A percentile compares a stretch with the other conserved stretches of the same genome.
Evolutionary conservation across 768 basidiomycete species (phyloP).

Genomic region (Mycena galericulata): DNA sequence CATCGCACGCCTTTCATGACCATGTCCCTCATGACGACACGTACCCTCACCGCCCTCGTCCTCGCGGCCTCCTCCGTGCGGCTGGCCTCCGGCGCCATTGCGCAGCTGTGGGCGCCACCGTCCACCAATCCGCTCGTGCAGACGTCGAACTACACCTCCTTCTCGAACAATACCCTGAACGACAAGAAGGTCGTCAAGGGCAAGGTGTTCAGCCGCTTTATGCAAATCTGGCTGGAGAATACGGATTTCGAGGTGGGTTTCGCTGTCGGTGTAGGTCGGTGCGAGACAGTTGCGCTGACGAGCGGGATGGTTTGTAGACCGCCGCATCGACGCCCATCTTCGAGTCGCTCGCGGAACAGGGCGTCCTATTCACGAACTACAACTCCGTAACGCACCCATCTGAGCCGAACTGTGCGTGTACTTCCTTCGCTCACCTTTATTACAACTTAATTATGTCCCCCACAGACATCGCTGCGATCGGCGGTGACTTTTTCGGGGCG

Average conservation of each 20-base stretch:
- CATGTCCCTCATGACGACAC: too few relatives aligned
- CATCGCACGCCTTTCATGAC: too few relatives aligned
- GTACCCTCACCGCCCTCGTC: not conserved
- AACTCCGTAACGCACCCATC: slow-evolving; percentile 69
- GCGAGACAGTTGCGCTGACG: too few relatives aligned
- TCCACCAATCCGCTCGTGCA: slow-evolving; percentile 1
- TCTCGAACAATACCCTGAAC: not conserved
- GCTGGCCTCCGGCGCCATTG: not conserved
- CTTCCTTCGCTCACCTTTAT: not conserved
- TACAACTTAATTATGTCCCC: not conserved
- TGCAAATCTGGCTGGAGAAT: slow-evolving; percentile 71
- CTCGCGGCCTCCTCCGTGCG: not conserved
- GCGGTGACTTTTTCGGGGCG: slow-evolving; percentile 68
- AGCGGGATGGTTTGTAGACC: too few relatives aligned
- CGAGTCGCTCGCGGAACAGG: slow-evolving; percentile 57
- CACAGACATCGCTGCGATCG: slow-evolving; percentile 52
- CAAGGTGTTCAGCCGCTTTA: not conserved
- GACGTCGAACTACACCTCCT: slow-evolving; percentile 3
- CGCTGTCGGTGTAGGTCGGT: not conserved
- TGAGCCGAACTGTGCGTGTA: slow-evolving; percentile 64
- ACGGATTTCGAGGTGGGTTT: slow-evolving; percentile 56
- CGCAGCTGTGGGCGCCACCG: not conserved
- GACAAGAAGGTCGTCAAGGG: not conserved
- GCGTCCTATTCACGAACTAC: slow-evolving; percentile 59
- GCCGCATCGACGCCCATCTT: slow-evolving; percentile 38